Conservation (phyloP, 23 red algal species). For the Chondrus crispus region DNA sequence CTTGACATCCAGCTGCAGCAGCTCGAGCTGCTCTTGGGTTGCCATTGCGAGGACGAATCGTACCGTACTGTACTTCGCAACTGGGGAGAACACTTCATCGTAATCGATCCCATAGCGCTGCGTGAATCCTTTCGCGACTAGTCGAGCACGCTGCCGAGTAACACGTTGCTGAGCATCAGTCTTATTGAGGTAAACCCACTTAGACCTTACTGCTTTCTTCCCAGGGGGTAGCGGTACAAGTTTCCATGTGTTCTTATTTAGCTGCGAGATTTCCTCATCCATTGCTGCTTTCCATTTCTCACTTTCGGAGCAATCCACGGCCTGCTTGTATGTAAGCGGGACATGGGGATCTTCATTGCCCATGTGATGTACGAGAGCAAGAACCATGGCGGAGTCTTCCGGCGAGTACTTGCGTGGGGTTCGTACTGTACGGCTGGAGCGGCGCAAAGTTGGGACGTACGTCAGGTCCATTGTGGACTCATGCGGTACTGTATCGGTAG, state of each 20-base stretch:
- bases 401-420: too few species aligned
- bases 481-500: too few species aligned
- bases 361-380: not conserved
- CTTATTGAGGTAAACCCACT: not conserved
- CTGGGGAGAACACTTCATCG: slow-evolving; percentile 32
- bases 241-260: not conserved
- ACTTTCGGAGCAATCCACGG: not conserved
- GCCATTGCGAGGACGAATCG: not conserved
- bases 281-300: not conserved
- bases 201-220: not conserved
- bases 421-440: too few species aligned
- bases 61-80: not conserved
- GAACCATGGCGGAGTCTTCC: too few species aligned
- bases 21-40: not conserved
- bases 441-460: too few species aligned
- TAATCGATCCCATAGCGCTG: slow-evolving; percentile 29
- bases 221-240: not conserved
- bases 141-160: slow-evolving; percentile 1
- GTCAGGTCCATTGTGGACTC: too few species aligned
- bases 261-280: not conserved
- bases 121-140: not conserved
- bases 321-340: not conserved
- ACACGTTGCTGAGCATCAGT: not conserved
- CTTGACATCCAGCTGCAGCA: slow-evolving; percentile 17
- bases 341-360: not conserved